Conservation (phyloP, 2,329 filamentous ascomycete species). For the Pestalotiopsis sp. region DNA sequence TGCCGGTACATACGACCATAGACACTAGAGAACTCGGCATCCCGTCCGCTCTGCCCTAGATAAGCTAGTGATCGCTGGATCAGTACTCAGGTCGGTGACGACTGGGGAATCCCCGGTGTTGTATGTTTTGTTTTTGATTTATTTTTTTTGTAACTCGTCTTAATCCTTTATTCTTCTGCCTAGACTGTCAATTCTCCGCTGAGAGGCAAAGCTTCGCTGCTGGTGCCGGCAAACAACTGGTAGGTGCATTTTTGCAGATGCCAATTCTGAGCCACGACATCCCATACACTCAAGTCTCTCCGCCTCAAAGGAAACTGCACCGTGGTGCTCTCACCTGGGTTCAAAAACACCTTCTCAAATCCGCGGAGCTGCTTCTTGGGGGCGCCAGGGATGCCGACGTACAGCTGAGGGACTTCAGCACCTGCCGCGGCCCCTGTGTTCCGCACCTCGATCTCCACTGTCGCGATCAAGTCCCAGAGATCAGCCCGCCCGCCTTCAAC, state of each 20-base stretch:
- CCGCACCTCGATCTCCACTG: constrained; percentile 61
- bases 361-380: constrained; percentile 38
- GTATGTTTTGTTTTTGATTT: too few species aligned
- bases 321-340: constrained; percentile 51
- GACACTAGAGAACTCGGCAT: too few species aligned
- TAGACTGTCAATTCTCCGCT: too few species aligned
- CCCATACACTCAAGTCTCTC: constrained; percentile 74
- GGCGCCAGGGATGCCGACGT: constrained; percentile 45
- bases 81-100: too few species aligned
- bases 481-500: constrained; percentile 47
- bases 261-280: constrained; percentile 68
- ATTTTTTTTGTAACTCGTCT: too few species aligned
- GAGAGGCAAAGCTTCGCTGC: not conserved
- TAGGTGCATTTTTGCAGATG: constrained; percentile 47
- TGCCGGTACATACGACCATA: too few species aligned
- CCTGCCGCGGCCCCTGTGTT: constrained; percentile 67
- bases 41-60: too few species aligned
- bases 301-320: constrained; percentile 63
- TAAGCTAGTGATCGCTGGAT: too few species aligned
- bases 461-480: constrained; percentile 48
- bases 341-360: constrained; percentile 68
- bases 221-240: constrained; percentile 25
- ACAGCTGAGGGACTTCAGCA: constrained; percentile 69
- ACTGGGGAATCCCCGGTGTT: too few species aligned
- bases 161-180: too few species aligned